A percentile compares a stretch with the other conserved stretches of the same genome.
Evolutionary conservation across 257 asterid species (phyloP).

Genomic region (Solanum medicagineum): DNA sequence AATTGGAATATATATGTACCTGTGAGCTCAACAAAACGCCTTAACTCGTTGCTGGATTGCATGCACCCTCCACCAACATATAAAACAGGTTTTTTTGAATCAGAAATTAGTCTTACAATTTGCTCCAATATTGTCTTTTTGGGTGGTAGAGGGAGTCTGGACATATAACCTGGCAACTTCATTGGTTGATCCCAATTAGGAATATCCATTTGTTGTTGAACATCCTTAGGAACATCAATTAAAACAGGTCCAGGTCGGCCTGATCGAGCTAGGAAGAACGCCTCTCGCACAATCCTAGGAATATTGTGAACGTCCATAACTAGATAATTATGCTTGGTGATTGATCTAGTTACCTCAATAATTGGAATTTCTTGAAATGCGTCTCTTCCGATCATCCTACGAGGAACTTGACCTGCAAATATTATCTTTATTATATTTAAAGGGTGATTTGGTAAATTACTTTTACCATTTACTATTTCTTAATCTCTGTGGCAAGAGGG

Average conservation of each 20-base stretch:
- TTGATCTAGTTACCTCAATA: conserved; percentile 72
- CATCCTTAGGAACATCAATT: conserved; percentile 75
- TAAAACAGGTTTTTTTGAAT: conserved; percentile 57
- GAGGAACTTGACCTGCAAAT: conserved; percentile 47
- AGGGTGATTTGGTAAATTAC: no score
- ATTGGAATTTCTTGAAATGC: conserved; percentile 85
- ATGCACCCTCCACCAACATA: conserved; percentile 88
- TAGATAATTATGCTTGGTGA: conserved; percentile 73
- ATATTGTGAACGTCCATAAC: conserved; percentile 62
- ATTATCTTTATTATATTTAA: no score
- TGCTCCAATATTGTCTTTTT: conserved; percentile 32
- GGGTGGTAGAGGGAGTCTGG: conserved; percentile 54
- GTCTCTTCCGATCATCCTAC: conserved; percentile 74
- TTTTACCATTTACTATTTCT: no score
- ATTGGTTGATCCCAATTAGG: conserved; percentile 62
- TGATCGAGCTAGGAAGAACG: conserved; percentile 40
- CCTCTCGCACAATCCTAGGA: conserved; percentile 60
- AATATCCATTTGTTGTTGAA: conserved; percentile 70
- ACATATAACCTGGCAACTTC: conserved; percentile 43
- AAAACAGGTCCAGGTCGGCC: conserved; percentile 82
- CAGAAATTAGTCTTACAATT: conserved; percentile 43
- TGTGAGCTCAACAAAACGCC: conserved; percentile 48
- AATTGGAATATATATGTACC: not conserved
- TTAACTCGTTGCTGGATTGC: conserved; percentile 59
- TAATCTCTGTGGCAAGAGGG: no score